Evolutionary conservation across 441 rosid species (phyloP).

Genomic region (Syzygium malaccense): DNA sequence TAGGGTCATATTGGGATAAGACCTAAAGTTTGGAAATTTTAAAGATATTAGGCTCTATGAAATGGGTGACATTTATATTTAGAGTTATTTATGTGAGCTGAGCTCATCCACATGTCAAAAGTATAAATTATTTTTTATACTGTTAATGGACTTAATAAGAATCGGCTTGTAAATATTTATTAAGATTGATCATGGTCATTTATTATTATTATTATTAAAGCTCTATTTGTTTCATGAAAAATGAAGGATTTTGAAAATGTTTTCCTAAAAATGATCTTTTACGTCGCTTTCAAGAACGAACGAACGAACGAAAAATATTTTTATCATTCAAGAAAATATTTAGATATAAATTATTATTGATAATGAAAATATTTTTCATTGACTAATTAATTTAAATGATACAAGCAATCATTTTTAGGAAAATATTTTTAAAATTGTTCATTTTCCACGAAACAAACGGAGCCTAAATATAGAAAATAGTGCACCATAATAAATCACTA

Average conservation of each 20-base stretch:
- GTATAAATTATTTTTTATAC: fast-evolving
- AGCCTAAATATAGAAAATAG: neutral
- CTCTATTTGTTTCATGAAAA: too few relatives aligned
- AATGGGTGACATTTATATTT: neutral
- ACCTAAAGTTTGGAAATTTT: too few relatives aligned
- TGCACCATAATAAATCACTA: fast-evolving
- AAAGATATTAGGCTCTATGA: neutral
- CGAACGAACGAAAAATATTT: too few relatives aligned
- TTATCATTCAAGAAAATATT: neutral
- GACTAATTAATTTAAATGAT: neutral
- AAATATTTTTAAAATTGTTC: too few relatives aligned
- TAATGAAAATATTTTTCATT: too few relatives aligned
- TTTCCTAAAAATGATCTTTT: neutral
- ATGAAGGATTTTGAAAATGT: too few relatives aligned
- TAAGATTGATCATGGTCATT: neutral
- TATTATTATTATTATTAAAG: neutral
- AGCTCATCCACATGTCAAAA: neutral
- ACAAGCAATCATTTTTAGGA: too few relatives aligned
- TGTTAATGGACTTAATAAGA: neutral
- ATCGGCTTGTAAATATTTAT: neutral
- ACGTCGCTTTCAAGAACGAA: too few relatives aligned
- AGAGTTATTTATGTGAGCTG: neutral
- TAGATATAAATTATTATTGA: too few relatives aligned
- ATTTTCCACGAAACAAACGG: neutral
- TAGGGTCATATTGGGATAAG: too few relatives aligned